A percentile compares a stretch with the other conserved stretches of the same genome.
phyloP scores from a whole-genome alignment of 2,329 filamentous ascomycete genomes.

The Botryotinia narcissicola region DNA sequence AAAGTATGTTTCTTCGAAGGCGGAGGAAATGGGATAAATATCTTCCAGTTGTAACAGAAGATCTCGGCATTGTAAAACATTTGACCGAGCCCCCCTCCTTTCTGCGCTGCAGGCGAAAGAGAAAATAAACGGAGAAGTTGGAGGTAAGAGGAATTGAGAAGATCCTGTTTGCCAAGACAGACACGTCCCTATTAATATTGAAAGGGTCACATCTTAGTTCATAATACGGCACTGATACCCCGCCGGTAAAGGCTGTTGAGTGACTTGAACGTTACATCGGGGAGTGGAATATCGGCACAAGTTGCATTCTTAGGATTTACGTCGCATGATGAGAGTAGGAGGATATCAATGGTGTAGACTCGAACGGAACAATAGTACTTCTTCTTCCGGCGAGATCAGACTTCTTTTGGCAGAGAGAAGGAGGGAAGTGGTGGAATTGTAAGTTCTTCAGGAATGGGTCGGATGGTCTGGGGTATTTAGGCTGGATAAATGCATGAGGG shows the following conservation, averaged over 20 bases:
- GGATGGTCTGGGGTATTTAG: slow-evolving; percentile 1
- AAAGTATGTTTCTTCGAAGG: neutral
- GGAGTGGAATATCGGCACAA: neutral
- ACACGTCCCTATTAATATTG: slow-evolving; percentile 12
- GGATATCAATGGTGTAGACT: neutral
- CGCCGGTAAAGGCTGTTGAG: slow-evolving; percentile 4
- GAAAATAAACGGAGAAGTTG: neutral
- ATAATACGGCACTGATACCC: neutral
- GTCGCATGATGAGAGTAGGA: slow-evolving; percentile 17
- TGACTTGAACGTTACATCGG: slow-evolving; percentile 19
- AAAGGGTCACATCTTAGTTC: neutral
- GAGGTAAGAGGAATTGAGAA: slow-evolving; percentile 1
- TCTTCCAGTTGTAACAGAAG: slow-evolving; percentile 4
- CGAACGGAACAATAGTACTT: neutral
- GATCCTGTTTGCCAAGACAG: slow-evolving; percentile 11
- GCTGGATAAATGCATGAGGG: neutral
- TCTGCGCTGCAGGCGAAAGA: slow-evolving; percentile 17
- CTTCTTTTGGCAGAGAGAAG: neutral
- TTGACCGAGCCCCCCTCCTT: slow-evolving; percentile 22
- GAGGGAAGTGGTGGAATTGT: neutral
- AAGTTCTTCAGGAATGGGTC: neutral
- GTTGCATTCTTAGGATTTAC: slow-evolving; percentile 13
- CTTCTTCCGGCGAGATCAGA: slow-evolving; percentile 7
- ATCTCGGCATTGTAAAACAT: slow-evolving; percentile 23
- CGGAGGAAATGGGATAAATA: slow-evolving; percentile 15